These are phyloP conservation scores for Neopestalotiopsis sp. DNA, from an alignment of 2,329 filamentous ascomycete species.

Conservation along the genomic window DNA sequence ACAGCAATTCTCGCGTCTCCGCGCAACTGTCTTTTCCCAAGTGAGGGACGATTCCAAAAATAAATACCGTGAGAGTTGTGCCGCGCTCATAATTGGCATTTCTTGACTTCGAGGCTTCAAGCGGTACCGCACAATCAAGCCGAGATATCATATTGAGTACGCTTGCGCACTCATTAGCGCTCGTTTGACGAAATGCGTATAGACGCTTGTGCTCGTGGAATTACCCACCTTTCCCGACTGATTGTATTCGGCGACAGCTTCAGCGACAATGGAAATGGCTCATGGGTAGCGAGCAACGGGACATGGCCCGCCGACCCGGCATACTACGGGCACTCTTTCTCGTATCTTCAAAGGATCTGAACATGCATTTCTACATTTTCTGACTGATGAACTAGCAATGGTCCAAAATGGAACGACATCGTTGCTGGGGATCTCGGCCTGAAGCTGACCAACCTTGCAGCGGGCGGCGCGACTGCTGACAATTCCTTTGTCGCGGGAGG, in stretches of 20 bases:
- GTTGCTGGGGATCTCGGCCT: background rate
- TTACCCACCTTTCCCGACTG: background rate
- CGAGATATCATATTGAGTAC: too few relatives aligned
- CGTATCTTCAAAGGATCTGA: background rate
- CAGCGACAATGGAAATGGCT: constrained; percentile 10
- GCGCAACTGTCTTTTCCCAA: too few relatives aligned
- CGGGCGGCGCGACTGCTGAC: constrained; percentile 5
- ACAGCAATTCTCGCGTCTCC: too few relatives aligned
- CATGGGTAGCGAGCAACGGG: constrained; percentile 1
- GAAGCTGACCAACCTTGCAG: background rate
- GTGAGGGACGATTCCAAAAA: too few relatives aligned
- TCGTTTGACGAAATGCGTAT: background rate
- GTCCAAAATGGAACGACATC: background rate
- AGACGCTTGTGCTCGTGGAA: background rate
- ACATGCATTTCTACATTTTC: background rate
- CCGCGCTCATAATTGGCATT: too few relatives aligned
- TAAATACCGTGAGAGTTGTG: too few relatives aligned
- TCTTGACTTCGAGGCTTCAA: too few relatives aligned
- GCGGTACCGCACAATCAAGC: too few relatives aligned
- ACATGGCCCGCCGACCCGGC: background rate
- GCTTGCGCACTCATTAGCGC: too few relatives aligned
- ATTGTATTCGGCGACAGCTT: constrained; percentile 2
- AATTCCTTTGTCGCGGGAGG: constrained; percentile 2
- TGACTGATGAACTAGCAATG: background rate
- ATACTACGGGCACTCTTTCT: background rate